A percentile compares a stretch with the other conserved stretches of the same genome.
These are phyloP conservation scores for Monilinia polystroma DNA, from an alignment of 2,329 filamentous ascomycete genomes.

Conservation along the genomic window DNA sequence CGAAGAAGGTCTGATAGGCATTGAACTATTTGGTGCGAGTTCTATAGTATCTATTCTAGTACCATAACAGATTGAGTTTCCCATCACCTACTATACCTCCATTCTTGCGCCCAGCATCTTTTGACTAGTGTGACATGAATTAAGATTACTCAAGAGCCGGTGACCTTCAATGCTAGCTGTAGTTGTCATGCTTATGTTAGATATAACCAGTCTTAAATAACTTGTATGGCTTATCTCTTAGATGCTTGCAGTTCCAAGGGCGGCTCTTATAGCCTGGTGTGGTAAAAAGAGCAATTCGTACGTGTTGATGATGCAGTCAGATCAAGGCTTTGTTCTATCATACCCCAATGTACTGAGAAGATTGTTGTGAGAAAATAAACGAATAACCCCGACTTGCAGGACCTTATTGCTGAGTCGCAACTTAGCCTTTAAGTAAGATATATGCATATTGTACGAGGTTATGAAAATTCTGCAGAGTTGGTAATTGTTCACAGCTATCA, in stretches of 20 bases:
- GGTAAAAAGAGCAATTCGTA: neutral
- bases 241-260: neutral
- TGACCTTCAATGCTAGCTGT: neutral
- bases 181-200: constrained; percentile 1
- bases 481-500: neutral
- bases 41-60: neutral
- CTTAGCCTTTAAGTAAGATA: neutral
- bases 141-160: neutral
- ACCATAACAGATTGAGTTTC: neutral
- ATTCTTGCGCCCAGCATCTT: neutral
- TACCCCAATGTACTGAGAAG: neutral
- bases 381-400: neutral
- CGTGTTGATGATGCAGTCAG: constrained; percentile 2
- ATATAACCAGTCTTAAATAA: neutral
- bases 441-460: neutral
- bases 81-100: neutral
- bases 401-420: neutral
- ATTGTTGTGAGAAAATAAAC: neutral
- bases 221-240: neutral
- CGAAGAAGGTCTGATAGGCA: neutral
- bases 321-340: neutral
- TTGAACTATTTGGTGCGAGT: neutral
- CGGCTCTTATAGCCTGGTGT: neutral
- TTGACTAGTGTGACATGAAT: neutral
- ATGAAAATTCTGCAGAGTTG: neutral